A percentile compares a stretch with the other conserved stretches of the same genome.
These are phyloP conservation scores for Lipomyces yamanashiensis DNA, from an alignment of 805 yeast species.

Conservation along the genomic window DNA sequence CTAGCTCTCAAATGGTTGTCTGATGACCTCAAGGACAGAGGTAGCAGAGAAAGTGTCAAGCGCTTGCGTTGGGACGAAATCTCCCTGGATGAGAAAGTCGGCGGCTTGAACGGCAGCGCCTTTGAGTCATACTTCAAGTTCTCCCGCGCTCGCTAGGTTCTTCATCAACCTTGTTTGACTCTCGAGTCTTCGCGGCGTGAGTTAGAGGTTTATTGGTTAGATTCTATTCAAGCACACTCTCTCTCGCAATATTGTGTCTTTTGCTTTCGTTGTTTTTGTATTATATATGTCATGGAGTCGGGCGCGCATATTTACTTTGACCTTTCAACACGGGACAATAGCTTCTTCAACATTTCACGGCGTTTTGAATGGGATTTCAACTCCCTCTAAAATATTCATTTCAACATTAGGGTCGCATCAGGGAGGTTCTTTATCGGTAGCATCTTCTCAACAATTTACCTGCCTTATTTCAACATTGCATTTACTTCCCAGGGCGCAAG, in stretches of 20 bases:
- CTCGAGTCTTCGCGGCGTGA: not conserved
- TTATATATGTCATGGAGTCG: not conserved
- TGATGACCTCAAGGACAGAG: slow-evolving; percentile 55
- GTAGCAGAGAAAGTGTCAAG: slow-evolving; percentile 53
- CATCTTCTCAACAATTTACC: not conserved
- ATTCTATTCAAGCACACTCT: not conserved
- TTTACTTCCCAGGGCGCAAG: not conserved
- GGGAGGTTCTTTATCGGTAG: not conserved
- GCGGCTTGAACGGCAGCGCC: slow-evolving; percentile 28
- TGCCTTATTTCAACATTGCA: not conserved
- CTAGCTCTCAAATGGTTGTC: slow-evolving; percentile 46
- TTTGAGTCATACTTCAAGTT: slow-evolving; percentile 37
- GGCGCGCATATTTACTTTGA: not conserved
- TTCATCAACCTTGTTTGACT: not conserved
- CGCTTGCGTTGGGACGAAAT: slow-evolving; percentile 63
- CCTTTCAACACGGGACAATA: slow-evolving; percentile 9
- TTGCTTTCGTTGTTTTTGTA: not conserved
- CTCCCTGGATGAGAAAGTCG: slow-evolving; percentile 41
- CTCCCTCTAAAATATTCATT: not conserved
- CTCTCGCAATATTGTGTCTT: not conserved
- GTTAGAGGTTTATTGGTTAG: not conserved
- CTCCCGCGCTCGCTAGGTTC: slow-evolving; percentile 30
- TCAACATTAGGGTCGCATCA: not conserved
- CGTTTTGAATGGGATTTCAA: not conserved
- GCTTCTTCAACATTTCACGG: slow-evolving; percentile 1